Evolutionary conservation across 352 stramenopile species (phyloP), one percentile per base, ranked within the genome.

Genomic region (Globisporangium lucens): DNA sequence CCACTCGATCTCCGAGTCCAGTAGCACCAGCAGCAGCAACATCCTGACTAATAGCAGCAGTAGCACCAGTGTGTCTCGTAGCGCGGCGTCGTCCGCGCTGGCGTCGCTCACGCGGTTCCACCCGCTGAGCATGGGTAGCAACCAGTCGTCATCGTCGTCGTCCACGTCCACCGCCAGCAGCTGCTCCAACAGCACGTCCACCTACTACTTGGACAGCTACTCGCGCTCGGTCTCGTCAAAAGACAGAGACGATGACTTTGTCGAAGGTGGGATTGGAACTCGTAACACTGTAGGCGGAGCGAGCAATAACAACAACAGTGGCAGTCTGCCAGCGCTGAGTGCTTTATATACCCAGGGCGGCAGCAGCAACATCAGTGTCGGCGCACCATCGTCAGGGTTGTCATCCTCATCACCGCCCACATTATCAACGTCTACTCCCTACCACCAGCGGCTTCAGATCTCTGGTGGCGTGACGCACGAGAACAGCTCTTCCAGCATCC

Each of bases 41-140:
- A 47, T 47, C 41, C 41, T 47, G 17, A 70, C 35, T 56, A 56
- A 22, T 13, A 51, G 4, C 47, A 64, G 17, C 47, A 64, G 17
- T 41, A 43, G 4, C 47, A 59, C 4, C 55, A 65, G 4, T 4
- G 15, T 35, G 8, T 80, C 70, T 0, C 73, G 75, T 2, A 75
- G 61, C 30, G 69, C 67, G 0, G 63, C 74, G 27, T 74, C 74
- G 10, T 82, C 75, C 4, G 72, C 69, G 7, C 71, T 87, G 36
- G 68, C 78, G 36, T 78, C 79, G n/a, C 68, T 89, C 27, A 75
- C 76, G n/a, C 75, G 78, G 4, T 85, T 89, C 58, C 72, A 74
- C 47, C 61, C 60, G 12, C 15, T 59, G 38, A 43, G 71, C 51
- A 63, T 49, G 22, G 68, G 63, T 38, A 81, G 73, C 59, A 77